Conservation (phyloP, 1,139 yeast species). For the Suhomyces bolitotheri region DNA sequence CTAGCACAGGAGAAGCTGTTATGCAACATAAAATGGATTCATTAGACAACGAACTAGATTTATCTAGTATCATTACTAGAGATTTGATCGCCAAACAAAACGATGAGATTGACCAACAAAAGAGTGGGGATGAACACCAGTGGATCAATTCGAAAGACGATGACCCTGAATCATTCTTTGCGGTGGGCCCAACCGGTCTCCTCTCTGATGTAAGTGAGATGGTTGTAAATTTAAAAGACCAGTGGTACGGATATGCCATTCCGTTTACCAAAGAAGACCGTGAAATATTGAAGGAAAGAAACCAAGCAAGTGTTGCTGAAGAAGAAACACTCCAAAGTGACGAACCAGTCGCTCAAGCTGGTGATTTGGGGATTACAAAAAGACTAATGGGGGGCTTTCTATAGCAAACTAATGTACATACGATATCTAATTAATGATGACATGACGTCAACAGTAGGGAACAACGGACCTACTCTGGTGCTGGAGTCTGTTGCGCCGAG, state of each 20-base stretch:
- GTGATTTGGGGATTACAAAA: slow-evolving; percentile 11
- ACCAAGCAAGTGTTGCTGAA: neutral
- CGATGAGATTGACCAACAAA: slow-evolving; percentile 32
- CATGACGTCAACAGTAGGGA: too few relatives aligned
- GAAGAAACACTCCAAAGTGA: slow-evolving; percentile 3
- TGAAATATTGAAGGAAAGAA: neutral
- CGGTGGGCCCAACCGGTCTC: slow-evolving; percentile 73
- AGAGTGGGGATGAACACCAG: slow-evolving; percentile 21
- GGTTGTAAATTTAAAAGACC: slow-evolving; percentile 41
- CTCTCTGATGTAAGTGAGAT: slow-evolving; percentile 61
- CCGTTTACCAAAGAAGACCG: slow-evolving; percentile 1
- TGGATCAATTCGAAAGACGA: slow-evolving; percentile 54
- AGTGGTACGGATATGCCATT: slow-evolving; percentile 32
- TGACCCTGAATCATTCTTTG: slow-evolving; percentile 53
- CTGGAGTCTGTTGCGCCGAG: slow-evolving; percentile 14
- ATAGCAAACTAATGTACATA: slow-evolving; percentile 10
- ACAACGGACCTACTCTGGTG: slow-evolving; percentile 2
- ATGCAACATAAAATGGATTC: slow-evolving; percentile 18
- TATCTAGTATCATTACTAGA: slow-evolving; percentile 35
- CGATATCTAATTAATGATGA: neutral
- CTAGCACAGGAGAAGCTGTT: neutral
- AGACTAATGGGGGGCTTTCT: slow-evolving; percentile 17
- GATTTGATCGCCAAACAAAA: slow-evolving; percentile 39
- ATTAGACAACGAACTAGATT: slow-evolving; percentile 30
- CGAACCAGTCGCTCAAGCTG: slow-evolving; percentile 8